Evolutionary conservation across 768 basidiomycete species (phyloP), one percentile per base, ranked within the genome.

Genomic region (Lentinus tigrinus): DNA sequence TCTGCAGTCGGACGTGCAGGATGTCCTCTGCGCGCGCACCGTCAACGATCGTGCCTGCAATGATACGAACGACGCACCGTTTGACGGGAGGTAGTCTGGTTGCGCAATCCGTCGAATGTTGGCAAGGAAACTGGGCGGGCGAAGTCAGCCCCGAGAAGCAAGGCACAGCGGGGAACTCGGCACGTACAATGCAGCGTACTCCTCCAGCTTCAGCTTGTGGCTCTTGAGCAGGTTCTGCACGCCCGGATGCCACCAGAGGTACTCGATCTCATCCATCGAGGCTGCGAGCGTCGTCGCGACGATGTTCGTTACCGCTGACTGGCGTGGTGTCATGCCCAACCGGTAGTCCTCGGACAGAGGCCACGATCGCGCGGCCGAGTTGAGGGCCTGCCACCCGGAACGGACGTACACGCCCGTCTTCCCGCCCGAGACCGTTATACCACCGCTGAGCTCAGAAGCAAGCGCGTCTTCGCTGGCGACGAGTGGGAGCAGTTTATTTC

Each of bases 1-100:
- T 92, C 73, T 90, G 90, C 34, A 93, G 73, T 23, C 91, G 87
- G 56, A 89, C 89, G 56, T 87, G 85, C 14, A 93, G 78, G 54
- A 93, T 80, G 70, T 93, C 91, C 63, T 83, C 91, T 91, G 67
- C 36, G 36, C 39, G 47, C 42, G 50, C 52, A 26, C 34, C 42
- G 63, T 40, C 47, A 26, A 38, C 24, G 31, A 39, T 17, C 47
- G 44, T 24, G 34, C 36, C 55, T 37, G 36, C 36, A 14, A 48
- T 16, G 38, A 16, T 0, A 21, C 19, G 44, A 34, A 23, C 16
- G 58, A 23, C 72, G 17, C 58, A 88, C 90, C 86, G 64, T 83
- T 89, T 6, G 82, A 81, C 3, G 91, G 91, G 38, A 86, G 60
- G 69, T 89, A 93, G 54, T 88, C 88, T 1, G 82, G 76, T 63